These are phyloP conservation scores for Crithidia expoeki DNA, from an alignment of 208 protist species.

Conservation along the genomic window DNA sequence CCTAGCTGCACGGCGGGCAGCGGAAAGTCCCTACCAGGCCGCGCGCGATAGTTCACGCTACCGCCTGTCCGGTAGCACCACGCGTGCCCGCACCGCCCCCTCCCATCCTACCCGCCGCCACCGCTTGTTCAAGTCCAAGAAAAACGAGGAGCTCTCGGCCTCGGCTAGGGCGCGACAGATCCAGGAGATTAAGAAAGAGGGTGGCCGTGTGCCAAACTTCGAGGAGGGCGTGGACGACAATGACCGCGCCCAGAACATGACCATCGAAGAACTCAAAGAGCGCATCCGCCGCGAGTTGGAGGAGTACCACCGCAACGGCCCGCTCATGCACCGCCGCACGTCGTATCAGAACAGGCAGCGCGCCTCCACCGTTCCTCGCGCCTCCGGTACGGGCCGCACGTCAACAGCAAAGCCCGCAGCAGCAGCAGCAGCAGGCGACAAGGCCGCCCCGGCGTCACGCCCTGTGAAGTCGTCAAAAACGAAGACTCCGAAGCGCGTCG, in stretches of 20 bases:
- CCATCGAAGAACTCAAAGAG: constrained; percentile 49
- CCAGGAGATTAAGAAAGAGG: constrained; percentile 23
- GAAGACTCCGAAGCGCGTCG: constrained; percentile 7
- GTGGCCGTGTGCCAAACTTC: constrained; percentile 32
- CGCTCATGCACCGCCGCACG: constrained; percentile 38
- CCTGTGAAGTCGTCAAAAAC: constrained; percentile 3
- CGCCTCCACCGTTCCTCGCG: constrained; percentile 9
- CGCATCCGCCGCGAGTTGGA: constrained; percentile 75
- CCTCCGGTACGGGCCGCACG: not conserved
- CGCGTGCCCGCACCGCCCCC: constrained; percentile 3
- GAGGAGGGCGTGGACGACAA: constrained; percentile 51
- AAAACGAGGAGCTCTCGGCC: constrained; percentile 24
- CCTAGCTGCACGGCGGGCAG: not conserved
- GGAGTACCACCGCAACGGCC: constrained; percentile 59
- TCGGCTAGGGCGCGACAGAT: constrained; percentile 35
- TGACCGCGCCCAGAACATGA: constrained; percentile 47
- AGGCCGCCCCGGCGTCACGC: not conserved
- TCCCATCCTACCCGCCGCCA: not conserved
- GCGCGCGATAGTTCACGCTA: not conserved
- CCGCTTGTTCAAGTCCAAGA: constrained; percentile 14
- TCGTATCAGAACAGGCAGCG: constrained; percentile 21
- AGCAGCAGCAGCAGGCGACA: not conserved
- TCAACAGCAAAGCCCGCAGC: not conserved
- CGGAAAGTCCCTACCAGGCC: not conserved
- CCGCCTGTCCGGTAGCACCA: constrained; percentile 10